Evolutionary conservation across 2,329 filamentous ascomycete genomes (phyloP).

Genomic region (Metarhizium guizhouense): DNA sequence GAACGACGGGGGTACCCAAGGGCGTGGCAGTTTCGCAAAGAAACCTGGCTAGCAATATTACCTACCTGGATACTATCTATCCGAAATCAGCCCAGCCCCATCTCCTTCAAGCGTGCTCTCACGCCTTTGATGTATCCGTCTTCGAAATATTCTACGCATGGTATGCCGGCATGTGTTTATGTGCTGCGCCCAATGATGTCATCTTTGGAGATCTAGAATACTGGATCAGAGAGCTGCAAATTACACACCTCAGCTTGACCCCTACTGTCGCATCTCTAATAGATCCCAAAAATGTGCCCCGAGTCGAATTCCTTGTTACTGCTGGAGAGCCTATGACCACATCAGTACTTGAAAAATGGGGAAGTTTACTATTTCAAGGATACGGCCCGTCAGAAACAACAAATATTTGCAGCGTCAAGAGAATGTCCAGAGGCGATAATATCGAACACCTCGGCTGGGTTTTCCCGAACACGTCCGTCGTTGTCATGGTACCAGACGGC

Average conservation of each 20-base stretch:
- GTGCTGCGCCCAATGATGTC: slow-evolving; percentile 63
- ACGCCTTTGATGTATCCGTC: slow-evolving; percentile 79
- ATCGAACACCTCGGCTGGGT: slow-evolving; percentile 70
- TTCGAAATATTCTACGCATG: slow-evolving; percentile 88
- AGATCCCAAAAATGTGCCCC: slow-evolving; percentile 56
- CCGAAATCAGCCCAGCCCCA: slow-evolving; percentile 43
- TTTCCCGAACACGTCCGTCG: slow-evolving; percentile 66
- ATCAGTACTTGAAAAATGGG: slow-evolving; percentile 63
- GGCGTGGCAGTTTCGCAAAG: slow-evolving; percentile 69
- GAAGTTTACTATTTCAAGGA: slow-evolving; percentile 61
- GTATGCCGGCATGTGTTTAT: slow-evolving; percentile 69
- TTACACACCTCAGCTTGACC: slow-evolving; percentile 79
- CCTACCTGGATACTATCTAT: slow-evolving; percentile 56
- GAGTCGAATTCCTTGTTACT: slow-evolving; percentile 67
- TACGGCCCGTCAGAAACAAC: slow-evolving; percentile 84
- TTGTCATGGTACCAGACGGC: slow-evolving; percentile 44
- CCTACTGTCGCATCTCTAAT: slow-evolving; percentile 77
- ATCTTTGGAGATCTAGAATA: slow-evolving; percentile 65
- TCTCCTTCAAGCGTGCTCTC: slow-evolving; percentile 76
- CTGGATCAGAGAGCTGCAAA: slow-evolving; percentile 50
- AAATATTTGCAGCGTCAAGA: slow-evolving; percentile 74
- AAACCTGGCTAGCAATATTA: slow-evolving; percentile 71
- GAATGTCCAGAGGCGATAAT: slow-evolving; percentile 46
- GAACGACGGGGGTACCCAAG: slow-evolving; percentile 73
- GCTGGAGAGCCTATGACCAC: slow-evolving; percentile 73